Evolutionary conservation across 192 early-diverging fungal genomes (phyloP).

Genomic region (Lobosporangium transversale): DNA sequence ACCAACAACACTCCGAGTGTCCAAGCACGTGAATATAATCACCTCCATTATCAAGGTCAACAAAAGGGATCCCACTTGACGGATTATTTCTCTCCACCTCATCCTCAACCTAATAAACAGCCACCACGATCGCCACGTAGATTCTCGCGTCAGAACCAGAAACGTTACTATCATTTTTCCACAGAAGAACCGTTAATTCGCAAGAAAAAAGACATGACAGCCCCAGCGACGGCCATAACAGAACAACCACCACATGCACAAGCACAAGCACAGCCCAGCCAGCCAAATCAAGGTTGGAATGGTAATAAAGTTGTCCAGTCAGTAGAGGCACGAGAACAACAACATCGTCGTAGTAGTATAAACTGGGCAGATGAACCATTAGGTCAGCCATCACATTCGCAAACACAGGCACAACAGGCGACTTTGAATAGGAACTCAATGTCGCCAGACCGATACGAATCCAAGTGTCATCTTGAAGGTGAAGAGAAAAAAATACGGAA

Average conservation of each 20-base stretch:
- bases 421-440: too few relatives aligned
- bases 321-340: too few relatives aligned
- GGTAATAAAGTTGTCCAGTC: too few relatives aligned
- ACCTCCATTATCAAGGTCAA: conserved; percentile 19
- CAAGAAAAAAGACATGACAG: conserved; percentile 5
- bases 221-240: neutral
- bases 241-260: neutral
- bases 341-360: too few relatives aligned
- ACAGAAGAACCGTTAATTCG: conserved; percentile 26
- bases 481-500: neutral
- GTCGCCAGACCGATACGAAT: conserved; percentile 13
- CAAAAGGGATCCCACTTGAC: neutral
- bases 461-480: conserved; percentile 44
- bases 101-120: conserved; percentile 7
- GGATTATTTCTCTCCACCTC: neutral
- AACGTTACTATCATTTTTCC: conserved; percentile 40
- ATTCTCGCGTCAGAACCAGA: conserved; percentile 24
- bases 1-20: conserved; percentile 5
- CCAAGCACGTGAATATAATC: conserved; percentile 10
- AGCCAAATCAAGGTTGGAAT: too few relatives aligned
- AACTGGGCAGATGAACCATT: too few relatives aligned
- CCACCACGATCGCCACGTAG: conserved; percentile 1
- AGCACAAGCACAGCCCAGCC: neutral
- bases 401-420: too few relatives aligned
- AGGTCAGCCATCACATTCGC: too few relatives aligned